Base-by-base conservation (phyloP, 495 filamentous ascomycete species). In the Jackrogersella multiformis region DNA sequence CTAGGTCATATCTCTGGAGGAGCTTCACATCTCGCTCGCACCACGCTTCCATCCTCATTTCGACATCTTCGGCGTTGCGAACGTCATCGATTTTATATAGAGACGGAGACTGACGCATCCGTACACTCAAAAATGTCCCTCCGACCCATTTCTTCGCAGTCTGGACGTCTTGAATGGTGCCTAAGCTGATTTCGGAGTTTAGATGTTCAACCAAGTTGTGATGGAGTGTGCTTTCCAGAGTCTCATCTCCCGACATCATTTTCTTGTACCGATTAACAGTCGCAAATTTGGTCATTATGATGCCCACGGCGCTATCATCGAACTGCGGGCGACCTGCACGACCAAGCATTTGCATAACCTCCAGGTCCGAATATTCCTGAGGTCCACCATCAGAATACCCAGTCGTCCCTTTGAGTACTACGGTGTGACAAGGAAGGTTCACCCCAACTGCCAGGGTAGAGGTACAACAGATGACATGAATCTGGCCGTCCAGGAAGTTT, bases 291-390 rank as follows among this genome's bases (percentile, higher is more conserved):
- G 95, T 97, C 77, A 99, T 86, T 52, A 99, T 96, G 21, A 97
- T 89, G 9, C 92, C 95, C 20, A 88, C 86, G 16, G 92, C 94
- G 66, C 80, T 92, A 46, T 90, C 83, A 63, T 97, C 95, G 66
- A 96, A 99, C 76, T 99, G 95, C 2, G 95, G 95, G 2, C 95
- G 84, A 0, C 95, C 95, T 34, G 95, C 94, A 49, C 95, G 89
- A 20, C 95, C 95, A 26, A 98, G 84, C 95, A 99, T 99, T 73
- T 99, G 95, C 92, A 97, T 97, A 62, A 99, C 86, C 68, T 99
- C 95, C 15, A 99, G 80, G 73, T 97, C 94, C 0, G 91, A 88
- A 67, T 95, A 97, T 73, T 99, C 93, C 15, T 78, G 74, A 52
- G 88, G 85, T 74, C 57, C 85, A 77, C 57, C 81, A 49, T 89